Evolutionary conservation across 768 basidiomycete genomes (phyloP), one percentile per base, ranked within the genome.

Genomic region (Lentinula raphanica): DNA sequence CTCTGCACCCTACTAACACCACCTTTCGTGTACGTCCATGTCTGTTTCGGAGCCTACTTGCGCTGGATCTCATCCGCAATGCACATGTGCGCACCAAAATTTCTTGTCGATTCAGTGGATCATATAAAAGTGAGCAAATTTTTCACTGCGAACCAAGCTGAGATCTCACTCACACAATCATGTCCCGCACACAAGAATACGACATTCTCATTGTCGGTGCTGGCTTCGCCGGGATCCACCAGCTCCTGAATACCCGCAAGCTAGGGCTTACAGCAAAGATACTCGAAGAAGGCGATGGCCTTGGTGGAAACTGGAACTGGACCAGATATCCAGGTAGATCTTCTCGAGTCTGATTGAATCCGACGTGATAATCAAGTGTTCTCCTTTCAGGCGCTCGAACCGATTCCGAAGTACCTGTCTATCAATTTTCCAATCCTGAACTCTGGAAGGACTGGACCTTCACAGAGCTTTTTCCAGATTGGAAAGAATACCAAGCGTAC

Each of bases 241-340:
- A 32, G 5, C 28, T 57, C 2, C 25, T 48, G 21, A 25, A 57
- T n/a, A 44, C 49, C 23, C 56, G 56, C 23, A 46, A 46, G 32
- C 5, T 46, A 7, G 56, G 56, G 28, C 35, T 48, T 15, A 17
- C 42, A 27, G 56, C 19, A 17, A 57, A 57, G 32, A 49, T 57
- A n/a, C 21, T 57, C 4, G 56, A 57, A 49, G 29, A 29, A n/a
- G 44, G 46, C 4, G 17, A 17, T 4, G 46, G 44, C 56, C 17
- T 57, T 12, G 56, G 45, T 11, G 56, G 56, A 5, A 57, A 23
- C 7, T 57, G 56, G 56, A 38, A 48, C 17, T 57, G 38, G 38
- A 55, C 42, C 38, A 27, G 23, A 21, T 55, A 55, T 19, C 35
- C 45, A 28, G 27, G 27, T 23, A 21, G 27, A 12, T 5, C 13